phyloP scores from a whole-genome alignment of 1,284 basidiomycete genomes.

The Ganoderma sinense region DNA sequence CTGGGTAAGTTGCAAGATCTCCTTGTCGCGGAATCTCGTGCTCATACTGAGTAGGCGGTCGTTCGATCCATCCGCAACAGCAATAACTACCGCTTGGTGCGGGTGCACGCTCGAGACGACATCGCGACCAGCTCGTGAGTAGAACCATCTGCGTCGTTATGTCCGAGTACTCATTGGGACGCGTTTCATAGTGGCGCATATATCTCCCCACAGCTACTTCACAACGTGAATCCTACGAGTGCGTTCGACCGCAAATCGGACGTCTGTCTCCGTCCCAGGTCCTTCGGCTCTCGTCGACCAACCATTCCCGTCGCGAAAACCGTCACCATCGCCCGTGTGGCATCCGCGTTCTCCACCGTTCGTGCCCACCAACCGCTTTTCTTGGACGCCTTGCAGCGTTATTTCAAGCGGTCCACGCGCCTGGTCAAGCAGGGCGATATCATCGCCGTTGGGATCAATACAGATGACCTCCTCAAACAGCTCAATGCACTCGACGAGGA shows the following conservation, averaged over 20 bases:
- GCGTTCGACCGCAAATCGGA: conserved; percentile 32
- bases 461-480: conserved; percentile 48
- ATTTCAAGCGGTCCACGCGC: conserved; percentile 68
- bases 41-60: conserved; percentile 24
- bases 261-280: conserved; percentile 54
- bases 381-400: conserved; percentile 69
- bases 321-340: conserved; percentile 85
- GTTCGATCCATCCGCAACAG: conserved; percentile 14
- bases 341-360: conserved; percentile 81
- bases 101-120: conserved; percentile 61
- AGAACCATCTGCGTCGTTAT: background rate
- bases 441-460: conserved; percentile 76
- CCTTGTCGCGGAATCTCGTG: background rate
- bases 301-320: conserved; percentile 76
- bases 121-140: conserved; percentile 44
- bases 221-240: conserved; percentile 52
- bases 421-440: conserved; percentile 86
- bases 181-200: conserved; percentile 25
- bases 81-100: conserved; percentile 55
- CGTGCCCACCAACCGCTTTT: conserved; percentile 79
- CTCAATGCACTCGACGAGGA: conserved; percentile 37
- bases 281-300: conserved; percentile 63
- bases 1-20: conserved; percentile 62
- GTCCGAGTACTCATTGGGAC: background rate
- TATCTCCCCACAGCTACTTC: conserved; percentile 66